Base-by-base conservation (phyloP, 495 filamentous ascomycete genomes). In the Friedmanniomyces simplex region DNA sequence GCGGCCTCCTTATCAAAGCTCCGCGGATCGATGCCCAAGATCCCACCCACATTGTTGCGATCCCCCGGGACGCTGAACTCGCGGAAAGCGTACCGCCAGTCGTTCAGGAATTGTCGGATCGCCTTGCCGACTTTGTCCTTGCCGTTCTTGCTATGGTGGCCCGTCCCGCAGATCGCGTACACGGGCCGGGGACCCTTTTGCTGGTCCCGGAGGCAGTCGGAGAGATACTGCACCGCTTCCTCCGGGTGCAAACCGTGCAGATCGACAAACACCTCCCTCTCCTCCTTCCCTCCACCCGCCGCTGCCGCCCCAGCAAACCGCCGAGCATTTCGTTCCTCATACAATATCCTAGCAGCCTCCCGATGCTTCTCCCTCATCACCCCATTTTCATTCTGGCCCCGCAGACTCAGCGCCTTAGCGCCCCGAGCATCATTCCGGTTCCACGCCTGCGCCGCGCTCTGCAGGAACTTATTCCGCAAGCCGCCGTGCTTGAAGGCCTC, bases 381-480 rank as follows among this genome's bases (percentile, higher is more conserved):
- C 57, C 94, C 86, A 62, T 99, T 99, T 73, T 97, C 94, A 45
- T 84, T 89, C 69, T 97, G 94, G 25, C 94, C 94, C 14, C 95
- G 86, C 47, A 96, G 79, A 59, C 87, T 93, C 50, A 96, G 76
- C 39, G 93, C 93, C 72, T 97, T 97, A 28, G 94, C 94, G 16
- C 93, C 91, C 61, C 94, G 84, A 22, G 94, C 91, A 69, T 99
- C 94, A 66, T 94, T 96, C 50, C 94, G 87, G 68, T 97, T 96
- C 94, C 94, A 99, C n/a, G 94, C 94, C 76, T 96, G 91, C n/a
- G 93, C 91, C 52, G 94, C 94, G 67, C 90, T 94, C 69, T 98
- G 93, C 26, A 99, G 74, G 67, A 96, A 99, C 66, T 97, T 97
- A 71, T 97, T 97, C 53, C 94, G 81, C 69, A 93, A 79, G 54